Base-by-base conservation (phyloP, 2,329 filamentous ascomycete species). In the Clarireedia paspali region DNA sequence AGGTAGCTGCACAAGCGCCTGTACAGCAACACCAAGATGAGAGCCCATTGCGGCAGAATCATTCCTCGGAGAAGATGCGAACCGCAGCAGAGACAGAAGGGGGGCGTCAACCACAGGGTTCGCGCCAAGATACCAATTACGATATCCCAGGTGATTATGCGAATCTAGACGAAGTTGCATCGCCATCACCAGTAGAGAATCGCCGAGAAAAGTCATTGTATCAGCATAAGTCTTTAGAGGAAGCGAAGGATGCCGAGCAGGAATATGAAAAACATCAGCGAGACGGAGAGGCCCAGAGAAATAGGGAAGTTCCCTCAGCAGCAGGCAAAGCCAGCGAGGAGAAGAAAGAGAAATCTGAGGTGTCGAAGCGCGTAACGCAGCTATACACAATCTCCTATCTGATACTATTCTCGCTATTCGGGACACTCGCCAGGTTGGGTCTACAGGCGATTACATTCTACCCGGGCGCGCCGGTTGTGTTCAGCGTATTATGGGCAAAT, bases 401-500 rank as follows among this genome's bases (percentile, higher is more conserved):
- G 24, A 77, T 95, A 57, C 78, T 96, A 67, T 96, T 96, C 71
- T 84, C 91, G 17, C 79, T 96, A 17, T 72, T 92, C 40, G 92
- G 92, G 38, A 94, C 91, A 0, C 79, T 96, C 26, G 88, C 90
- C 0, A 82, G 92, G 10, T 74, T 96, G 0, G 91, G 91, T 4
- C 73, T 96, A 6, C 83, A 91, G 67, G 85, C 86, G 47, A 73
- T 96, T 51, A 94, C 90, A 0, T 82, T 78, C 55, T 96, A 95
- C 68, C 84, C 87, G 1, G 87, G 85, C 23, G 82, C 88, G 0
- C 90, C 91, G 0, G 75, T 94, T 23, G 75, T 82, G 5, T 91
- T 89, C 55, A 80, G 83, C 50, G 84, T 88, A 2, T 72, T 95
- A 23, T 97, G 92, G 92, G 85, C 91, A 58, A 96, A 97, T 66